phyloP scores from a whole-genome alignment of 129 eudicot genomes.

The Apium graveolens region DNA sequence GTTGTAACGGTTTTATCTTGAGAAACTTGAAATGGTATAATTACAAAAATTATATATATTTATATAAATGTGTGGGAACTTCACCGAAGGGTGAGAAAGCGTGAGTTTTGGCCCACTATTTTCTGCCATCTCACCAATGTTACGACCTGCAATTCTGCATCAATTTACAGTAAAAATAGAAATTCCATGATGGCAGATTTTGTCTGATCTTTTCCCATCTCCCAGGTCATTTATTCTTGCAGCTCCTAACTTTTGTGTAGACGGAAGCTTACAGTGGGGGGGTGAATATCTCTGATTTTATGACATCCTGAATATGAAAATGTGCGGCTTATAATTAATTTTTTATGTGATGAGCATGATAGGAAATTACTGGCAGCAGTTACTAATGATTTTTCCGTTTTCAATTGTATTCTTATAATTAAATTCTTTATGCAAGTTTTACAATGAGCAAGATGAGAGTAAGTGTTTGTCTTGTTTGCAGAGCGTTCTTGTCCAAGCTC shows the following conservation, averaged over 20 bases:
- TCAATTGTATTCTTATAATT: background rate
- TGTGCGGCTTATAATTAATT: no score
- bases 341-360: no score
- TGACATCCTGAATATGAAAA: no score
- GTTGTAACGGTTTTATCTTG: background rate
- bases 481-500: constrained; percentile 99
- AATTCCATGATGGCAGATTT: background rate
- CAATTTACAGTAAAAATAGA: background rate
- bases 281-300: background rate
- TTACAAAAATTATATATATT: background rate
- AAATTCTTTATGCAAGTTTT: background rate
- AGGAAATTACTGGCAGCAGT: background rate
- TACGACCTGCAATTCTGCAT: background rate
- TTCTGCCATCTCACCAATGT: background rate
- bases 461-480: constrained; percentile 25
- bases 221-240: no score
- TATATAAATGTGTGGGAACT: background rate
- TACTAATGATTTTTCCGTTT: background rate
- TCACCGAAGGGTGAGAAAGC: background rate
- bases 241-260: background rate
- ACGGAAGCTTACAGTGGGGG: background rate
- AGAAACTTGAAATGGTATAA: background rate
- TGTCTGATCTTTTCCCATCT: no score
- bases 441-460: background rate
- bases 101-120: background rate